Conservation (phyloP, 2,329 filamentous ascomycete species). For the Aspergillus tanneri region DNA sequence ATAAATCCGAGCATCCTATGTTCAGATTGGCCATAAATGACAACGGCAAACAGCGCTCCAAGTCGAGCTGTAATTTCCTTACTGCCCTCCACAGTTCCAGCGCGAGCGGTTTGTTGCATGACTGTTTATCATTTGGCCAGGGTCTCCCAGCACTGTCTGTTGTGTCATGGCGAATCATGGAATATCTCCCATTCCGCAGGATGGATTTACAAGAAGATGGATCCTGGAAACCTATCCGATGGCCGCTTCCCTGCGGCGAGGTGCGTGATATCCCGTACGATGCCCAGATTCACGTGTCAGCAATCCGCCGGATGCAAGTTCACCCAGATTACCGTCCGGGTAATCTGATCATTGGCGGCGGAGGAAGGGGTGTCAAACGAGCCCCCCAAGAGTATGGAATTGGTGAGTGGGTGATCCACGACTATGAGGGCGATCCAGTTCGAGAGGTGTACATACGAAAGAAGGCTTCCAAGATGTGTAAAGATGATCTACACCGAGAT, state of each 20-base stretch:
- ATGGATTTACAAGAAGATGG: constrained; percentile 75
- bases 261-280: constrained; percentile 71
- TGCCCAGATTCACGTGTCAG: constrained; percentile 70
- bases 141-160: constrained; percentile 60
- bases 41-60: constrained; percentile 25
- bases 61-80: constrained; percentile 51
- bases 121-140: constrained; percentile 65
- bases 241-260: constrained; percentile 76
- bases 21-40: constrained; percentile 9
- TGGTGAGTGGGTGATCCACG: constrained; percentile 68
- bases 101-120: constrained; percentile 60
- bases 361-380: constrained; percentile 64
- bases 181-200: constrained; percentile 74
- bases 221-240: constrained; percentile 75
- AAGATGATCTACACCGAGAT: constrained; percentile 38
- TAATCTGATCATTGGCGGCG: constrained; percentile 76
- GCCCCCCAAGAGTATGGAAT: constrained; percentile 65
- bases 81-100: constrained; percentile 59
- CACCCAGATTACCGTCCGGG: constrained; percentile 69
- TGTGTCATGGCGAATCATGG: constrained; percentile 73
- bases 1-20: constrained; percentile 7
- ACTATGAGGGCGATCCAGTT: constrained; percentile 65
- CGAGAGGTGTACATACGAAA: constrained; percentile 64
- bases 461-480: constrained; percentile 31
- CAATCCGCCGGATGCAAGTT: constrained; percentile 67